Conservation (phyloP, 2,329 filamentous ascomycete species). For the Fusarium praegraminearum region DNA sequence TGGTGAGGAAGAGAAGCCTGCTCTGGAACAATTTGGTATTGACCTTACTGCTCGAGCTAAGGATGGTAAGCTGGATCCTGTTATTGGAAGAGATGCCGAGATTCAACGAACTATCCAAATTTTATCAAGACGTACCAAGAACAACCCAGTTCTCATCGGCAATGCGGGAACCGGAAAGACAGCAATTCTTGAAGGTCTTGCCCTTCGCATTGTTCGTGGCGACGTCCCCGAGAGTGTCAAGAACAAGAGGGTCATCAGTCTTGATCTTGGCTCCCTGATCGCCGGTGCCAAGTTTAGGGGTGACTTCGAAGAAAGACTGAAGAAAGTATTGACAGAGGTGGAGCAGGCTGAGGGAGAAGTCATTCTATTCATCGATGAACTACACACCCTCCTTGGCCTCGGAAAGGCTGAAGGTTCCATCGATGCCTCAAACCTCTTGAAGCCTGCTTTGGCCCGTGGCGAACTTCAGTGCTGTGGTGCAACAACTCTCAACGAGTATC, state of each 20-base stretch:
- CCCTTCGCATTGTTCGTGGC: slow-evolving; percentile 87
- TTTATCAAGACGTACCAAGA: slow-evolving; percentile 91
- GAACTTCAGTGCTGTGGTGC: slow-evolving; percentile 96
- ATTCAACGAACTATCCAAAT: slow-evolving; percentile 97
- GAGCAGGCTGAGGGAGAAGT: slow-evolving; percentile 89
- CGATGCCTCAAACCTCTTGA: slow-evolving; percentile 93
- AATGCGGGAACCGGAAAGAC: slow-evolving; percentile 94
- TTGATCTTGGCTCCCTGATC: slow-evolving; percentile 93
- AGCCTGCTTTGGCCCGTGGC: slow-evolving; percentile 91
- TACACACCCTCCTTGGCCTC: slow-evolving; percentile 90
- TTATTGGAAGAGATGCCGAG: slow-evolving; percentile 91
- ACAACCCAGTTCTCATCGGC: slow-evolving; percentile 95
- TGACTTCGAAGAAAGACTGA: slow-evolving; percentile 94
- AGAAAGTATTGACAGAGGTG: slow-evolving; percentile 91
- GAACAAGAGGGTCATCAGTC: slow-evolving; percentile 86
- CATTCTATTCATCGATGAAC: slow-evolving; percentile 94
- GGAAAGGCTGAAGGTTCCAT: slow-evolving; percentile 97
- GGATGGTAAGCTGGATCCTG: slow-evolving; percentile 92
- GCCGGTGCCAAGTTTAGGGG: slow-evolving; percentile 95
- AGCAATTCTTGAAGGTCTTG: slow-evolving; percentile 89
- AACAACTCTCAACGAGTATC: slow-evolving; percentile 92
- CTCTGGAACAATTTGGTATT: slow-evolving; percentile 89
- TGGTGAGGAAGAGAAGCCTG: slow-evolving; percentile 80
- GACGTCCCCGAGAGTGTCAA: slow-evolving; percentile 97
- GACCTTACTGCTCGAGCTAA: slow-evolving; percentile 88